Base-by-base conservation (phyloP, 2,329 filamentous ascomycete genomes). In the Coleophoma crateriformis region DNA sequence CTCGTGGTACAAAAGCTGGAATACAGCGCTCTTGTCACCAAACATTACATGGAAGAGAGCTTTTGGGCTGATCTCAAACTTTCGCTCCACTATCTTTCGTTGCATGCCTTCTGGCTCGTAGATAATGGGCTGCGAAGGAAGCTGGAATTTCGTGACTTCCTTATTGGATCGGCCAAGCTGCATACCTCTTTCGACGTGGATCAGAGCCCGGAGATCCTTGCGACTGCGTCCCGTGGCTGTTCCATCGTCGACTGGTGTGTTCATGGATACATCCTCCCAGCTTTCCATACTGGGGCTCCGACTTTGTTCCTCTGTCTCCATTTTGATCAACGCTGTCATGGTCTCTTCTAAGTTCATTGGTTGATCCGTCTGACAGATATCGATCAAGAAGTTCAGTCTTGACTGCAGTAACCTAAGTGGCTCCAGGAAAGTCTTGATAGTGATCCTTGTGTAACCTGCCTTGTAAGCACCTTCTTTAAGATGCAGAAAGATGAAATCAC, bases 31-130 rank as follows among this genome's bases (percentile, higher is more conserved):
- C 70, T 92, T 95, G 68, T 99, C 94, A 35, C 94, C 94, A 67
- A 97, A 99, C 46, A 99, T 78, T 14, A 97, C 88, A 63, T 97
- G 92, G 67, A 97, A 99, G 50, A 96, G 83, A 0, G 89, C 90
- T 67, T 99, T 97, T 43, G 94, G 87, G 54, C 89, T 95, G 53
- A 97, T 85, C 57, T 95, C 87, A 65, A 95, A 96, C 56, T 90
- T 80, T 53, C 88, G 82, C 65, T 95, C 88, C 1, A 88, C 81
- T 7, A 85, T 85, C 57, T 86, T 78, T 55, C 81, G 77, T 47
- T 85, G 81, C 80, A 95, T 91, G 47, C 85, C 88, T 53, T 87
- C 81, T 1, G 94, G 94, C 50, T 90, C 85, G 64, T 92, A 96
- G 11, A 87, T 73, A 2, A 96, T 87, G 2, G 92, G 84, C 47